Evolutionary conservation across 192 early-diverging fungal genomes (phyloP).

Genomic region (Umbelopsis ramanniana): DNA sequence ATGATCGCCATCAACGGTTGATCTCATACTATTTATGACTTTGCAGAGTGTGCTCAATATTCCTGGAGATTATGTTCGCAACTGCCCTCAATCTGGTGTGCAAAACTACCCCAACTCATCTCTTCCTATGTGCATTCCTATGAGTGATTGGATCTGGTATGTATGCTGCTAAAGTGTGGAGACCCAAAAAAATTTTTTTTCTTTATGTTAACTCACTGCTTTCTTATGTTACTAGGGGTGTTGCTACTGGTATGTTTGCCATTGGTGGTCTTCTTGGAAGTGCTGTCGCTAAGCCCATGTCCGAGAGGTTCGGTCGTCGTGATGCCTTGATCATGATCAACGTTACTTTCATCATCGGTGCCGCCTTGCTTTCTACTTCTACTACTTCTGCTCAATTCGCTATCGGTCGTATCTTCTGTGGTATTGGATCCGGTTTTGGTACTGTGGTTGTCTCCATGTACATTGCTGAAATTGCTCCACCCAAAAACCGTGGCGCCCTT

Average conservation of each 20-base stretch:
- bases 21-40: neutral
- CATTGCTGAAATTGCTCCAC: conserved; percentile 60
- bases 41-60: conserved; percentile 51
- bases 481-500: conserved; percentile 48
- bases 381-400: conserved; percentile 37
- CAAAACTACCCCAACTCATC: conserved; percentile 35
- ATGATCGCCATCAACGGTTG: too few relatives aligned
- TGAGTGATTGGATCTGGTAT: conserved; percentile 51
- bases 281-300: conserved; percentile 63
- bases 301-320: conserved; percentile 66
- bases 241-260: conserved; percentile 61
- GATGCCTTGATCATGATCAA: conserved; percentile 59
- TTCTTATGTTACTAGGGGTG: conserved; percentile 48
- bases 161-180: neutral
- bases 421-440: conserved; percentile 60
- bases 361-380: conserved; percentile 43
- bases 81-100: conserved; percentile 47
- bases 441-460: conserved; percentile 60
- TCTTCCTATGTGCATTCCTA: conserved; percentile 39
- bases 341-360: conserved; percentile 52
- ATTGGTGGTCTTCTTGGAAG: conserved; percentile 73
- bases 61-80: conserved; percentile 59
- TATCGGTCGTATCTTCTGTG: conserved; percentile 54
- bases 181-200: neutral
- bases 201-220: neutral